A percentile compares a stretch with the other conserved stretches of the same genome.
Evolutionary conservation across 345 rosid genomes (phyloP).

Genomic region (Aethionema arabicum): DNA sequence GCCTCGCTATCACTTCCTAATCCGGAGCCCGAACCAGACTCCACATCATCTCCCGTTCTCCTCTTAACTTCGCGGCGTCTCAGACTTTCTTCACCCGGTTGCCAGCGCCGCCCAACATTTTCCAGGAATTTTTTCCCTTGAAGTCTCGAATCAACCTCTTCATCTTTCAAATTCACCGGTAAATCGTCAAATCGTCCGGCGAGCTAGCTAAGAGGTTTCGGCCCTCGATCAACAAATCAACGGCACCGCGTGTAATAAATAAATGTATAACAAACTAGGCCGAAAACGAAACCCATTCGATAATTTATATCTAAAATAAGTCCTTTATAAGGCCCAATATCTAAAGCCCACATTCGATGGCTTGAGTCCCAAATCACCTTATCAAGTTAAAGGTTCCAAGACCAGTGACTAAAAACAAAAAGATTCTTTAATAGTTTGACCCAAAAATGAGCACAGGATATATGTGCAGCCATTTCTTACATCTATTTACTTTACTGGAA

Average conservation of each 20-base stretch:
- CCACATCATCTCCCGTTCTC: constrained; percentile 31
- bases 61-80: constrained; percentile 33
- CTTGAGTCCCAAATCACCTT: no score
- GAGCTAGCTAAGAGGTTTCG: no score
- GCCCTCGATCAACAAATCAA: no score
- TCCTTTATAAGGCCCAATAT: not conserved
- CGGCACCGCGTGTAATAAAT: no score
- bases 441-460: constrained; percentile 2
- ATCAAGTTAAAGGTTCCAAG: not conserved
- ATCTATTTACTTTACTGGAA: constrained; percentile 2
- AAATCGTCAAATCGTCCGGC: constrained; percentile 28
- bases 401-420: not conserved
- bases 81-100: constrained; percentile 31
- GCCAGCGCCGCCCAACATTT: constrained; percentile 11
- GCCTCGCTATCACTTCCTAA: constrained; percentile 33
- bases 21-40: constrained; percentile 26
- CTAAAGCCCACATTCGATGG: no score
- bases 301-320: not conserved
- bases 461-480: constrained; percentile 6
- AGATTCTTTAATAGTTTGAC: not conserved
- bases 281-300: no score
- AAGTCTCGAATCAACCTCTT: constrained; percentile 21
- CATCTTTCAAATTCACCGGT: constrained; percentile 10
- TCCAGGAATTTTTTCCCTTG: constrained; percentile 31
- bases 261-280: no score